Conservation (phyloP, 164 flowering plant species). For the Stephania japonica region DNA sequence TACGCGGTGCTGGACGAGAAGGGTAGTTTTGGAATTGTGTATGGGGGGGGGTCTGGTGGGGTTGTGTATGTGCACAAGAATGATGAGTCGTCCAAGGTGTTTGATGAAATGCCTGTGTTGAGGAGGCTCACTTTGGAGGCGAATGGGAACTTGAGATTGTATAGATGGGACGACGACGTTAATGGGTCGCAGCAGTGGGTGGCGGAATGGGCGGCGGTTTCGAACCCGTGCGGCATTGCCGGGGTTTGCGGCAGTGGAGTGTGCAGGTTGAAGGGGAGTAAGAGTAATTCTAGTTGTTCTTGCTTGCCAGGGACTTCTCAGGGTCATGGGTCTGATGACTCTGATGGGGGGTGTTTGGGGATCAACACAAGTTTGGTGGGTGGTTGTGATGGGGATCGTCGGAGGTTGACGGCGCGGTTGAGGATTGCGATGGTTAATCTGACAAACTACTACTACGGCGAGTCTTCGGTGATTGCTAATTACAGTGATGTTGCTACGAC, state of each 20-base stretch:
- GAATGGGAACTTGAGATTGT: conserved; percentile 72
- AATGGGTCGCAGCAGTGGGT: conserved; percentile 81
- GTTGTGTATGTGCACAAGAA: conserved; percentile 79
- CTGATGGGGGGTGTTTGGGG: conserved; percentile 29
- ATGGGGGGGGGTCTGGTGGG: conserved; percentile 56
- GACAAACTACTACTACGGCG: conserved; percentile 66
- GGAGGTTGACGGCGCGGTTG: conserved; percentile 19
- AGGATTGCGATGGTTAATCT: conserved; percentile 46
- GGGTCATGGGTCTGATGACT: conserved; percentile 14
- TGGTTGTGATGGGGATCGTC: conserved; percentile 23
- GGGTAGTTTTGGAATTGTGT: conserved; percentile 76
- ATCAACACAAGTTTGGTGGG: conserved; percentile 20
- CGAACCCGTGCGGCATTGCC: conserved; percentile 81
- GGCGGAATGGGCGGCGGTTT: conserved; percentile 86
- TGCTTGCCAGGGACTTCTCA: conserved; percentile 57
- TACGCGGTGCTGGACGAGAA: conserved; percentile 51
- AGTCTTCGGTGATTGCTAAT: conserved; percentile 58
- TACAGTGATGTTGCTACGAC: conserved; percentile 49
- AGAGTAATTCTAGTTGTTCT: conserved; percentile 63
- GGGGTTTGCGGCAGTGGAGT: conserved; percentile 92
- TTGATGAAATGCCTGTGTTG: conserved; percentile 20
- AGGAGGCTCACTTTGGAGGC: conserved; percentile 55
- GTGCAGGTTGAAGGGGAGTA: conserved; percentile 54
- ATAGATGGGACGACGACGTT: conserved; percentile 66
- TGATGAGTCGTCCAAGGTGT: conserved; percentile 30